These are phyloP conservation scores for Candida gorgasii DNA, from an alignment of 805 yeast genomes.

Conservation along the genomic window DNA sequence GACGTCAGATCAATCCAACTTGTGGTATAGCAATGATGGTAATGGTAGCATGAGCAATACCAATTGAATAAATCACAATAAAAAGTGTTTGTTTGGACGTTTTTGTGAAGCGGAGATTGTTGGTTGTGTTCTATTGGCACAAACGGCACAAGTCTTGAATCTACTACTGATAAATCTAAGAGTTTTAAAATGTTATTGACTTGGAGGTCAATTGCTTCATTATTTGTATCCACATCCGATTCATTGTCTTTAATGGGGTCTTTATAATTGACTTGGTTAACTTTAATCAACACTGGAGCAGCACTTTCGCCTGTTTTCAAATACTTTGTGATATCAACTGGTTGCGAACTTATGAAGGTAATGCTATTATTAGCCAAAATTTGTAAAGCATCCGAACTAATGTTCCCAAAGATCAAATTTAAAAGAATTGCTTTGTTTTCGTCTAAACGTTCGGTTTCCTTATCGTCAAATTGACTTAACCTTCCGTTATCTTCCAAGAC, in stretches of 20 bases:
- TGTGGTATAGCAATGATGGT: constrained; percentile 17
- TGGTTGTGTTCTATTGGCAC: too few relatives aligned
- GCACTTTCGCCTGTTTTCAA: not conserved
- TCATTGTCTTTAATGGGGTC: not conserved
- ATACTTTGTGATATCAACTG: not conserved
- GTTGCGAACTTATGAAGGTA: not conserved
- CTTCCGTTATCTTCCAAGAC: not conserved
- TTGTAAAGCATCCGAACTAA: constrained; percentile 18
- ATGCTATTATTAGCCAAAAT: constrained; percentile 9
- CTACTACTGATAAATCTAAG: not conserved
- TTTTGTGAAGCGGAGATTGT: not conserved
- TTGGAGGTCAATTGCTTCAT: not conserved
- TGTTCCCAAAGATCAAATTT: constrained; percentile 21
- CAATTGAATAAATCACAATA: constrained; percentile 19
- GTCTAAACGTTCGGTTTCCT: not conserved
- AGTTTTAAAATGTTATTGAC: not conserved
- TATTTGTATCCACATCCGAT: constrained; percentile 1
- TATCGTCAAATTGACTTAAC: not conserved
- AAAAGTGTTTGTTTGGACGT: not conserved
- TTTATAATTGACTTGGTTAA: not conserved
- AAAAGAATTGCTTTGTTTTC: constrained; percentile 10
- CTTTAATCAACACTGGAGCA: not conserved
- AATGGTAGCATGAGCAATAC: constrained; percentile 34
- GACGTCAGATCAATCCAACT: constrained; percentile 10
- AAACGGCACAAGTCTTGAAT: not conserved